These are phyloP conservation scores for Didymella glomerata DNA, from an alignment of 2,329 filamentous ascomycete genomes.

Conservation along the genomic window DNA sequence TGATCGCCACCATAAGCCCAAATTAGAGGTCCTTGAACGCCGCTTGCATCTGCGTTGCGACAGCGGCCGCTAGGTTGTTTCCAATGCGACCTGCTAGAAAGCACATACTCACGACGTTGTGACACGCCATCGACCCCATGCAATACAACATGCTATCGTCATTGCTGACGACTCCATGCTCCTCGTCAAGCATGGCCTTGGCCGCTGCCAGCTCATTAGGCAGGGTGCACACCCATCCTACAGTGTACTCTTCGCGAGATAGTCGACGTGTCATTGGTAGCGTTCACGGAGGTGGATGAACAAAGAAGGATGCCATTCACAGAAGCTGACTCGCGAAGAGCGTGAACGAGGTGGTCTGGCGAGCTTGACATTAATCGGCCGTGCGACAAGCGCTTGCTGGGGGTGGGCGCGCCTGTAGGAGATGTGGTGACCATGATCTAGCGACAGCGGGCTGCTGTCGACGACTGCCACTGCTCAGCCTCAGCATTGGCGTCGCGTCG, in stretches of 20 bases:
- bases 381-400: not conserved
- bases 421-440: not conserved
- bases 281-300: not conserved
- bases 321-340: not conserved
- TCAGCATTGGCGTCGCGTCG: not conserved
- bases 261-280: slow-evolving; percentile 3
- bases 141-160: slow-evolving; percentile 32
- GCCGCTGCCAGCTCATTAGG: slow-evolving; percentile 25
- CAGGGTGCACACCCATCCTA: slow-evolving; percentile 30
- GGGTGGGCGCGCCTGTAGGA: not conserved
- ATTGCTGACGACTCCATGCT: slow-evolving; percentile 14
- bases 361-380: not conserved
- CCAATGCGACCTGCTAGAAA: slow-evolving; percentile 41
- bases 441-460: not conserved
- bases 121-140: slow-evolving; percentile 35
- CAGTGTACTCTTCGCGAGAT: slow-evolving; percentile 22
- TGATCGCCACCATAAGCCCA: slow-evolving; percentile 57
- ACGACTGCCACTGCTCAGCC: not conserved
- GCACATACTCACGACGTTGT: slow-evolving; percentile 44
- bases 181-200: slow-evolving; percentile 13
- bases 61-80: slow-evolving; percentile 44
- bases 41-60: slow-evolving; percentile 41
- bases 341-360: not conserved
- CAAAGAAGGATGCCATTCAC: not conserved
- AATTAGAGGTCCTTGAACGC: slow-evolving; percentile 49